A percentile compares a stretch with the other conserved stretches of the same genome.
Evolutionary conservation across 768 basidiomycete genomes (phyloP).

Genomic region (Collybiopsis confluens): DNA sequence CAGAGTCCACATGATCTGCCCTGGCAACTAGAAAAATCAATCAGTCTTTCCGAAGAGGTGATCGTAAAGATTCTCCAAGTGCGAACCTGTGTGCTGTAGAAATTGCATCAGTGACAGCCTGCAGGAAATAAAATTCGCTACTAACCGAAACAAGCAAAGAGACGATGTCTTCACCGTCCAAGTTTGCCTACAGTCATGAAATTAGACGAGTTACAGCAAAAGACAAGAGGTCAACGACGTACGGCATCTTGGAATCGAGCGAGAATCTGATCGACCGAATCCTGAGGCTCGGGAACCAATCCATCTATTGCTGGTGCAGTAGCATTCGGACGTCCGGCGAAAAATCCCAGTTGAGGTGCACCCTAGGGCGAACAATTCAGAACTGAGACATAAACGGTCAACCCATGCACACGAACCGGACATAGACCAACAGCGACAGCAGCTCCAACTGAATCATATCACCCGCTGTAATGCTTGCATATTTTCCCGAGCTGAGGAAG

Average conservation of each 20-base stretch:
- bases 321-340: slow-evolving; percentile 29
- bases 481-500: slow-evolving; percentile 5
- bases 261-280: slow-evolving; percentile 21
- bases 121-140: neutral
- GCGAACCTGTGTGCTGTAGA: neutral
- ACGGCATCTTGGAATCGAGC: slow-evolving; percentile 27
- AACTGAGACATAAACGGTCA: slow-evolving; percentile 4
- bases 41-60: neutral
- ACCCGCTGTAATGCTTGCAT: neutral
- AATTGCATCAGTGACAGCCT: neutral
- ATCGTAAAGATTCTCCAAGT: neutral
- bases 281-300: slow-evolving; percentile 32
- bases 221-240: neutral
- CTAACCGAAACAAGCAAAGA: slow-evolving; percentile 28
- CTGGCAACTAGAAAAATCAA: slow-evolving; percentile 14
- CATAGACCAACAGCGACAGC: slow-evolving; percentile 32
- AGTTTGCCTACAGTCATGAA: slow-evolving; percentile 14
- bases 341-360: slow-evolving; percentile 32
- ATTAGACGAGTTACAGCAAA: neutral
- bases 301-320: slow-evolving; percentile 22
- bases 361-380: slow-evolving; percentile 7
- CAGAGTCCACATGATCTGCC: slow-evolving; percentile 18
- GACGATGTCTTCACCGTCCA: slow-evolving; percentile 28
- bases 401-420: slow-evolving; percentile 20
- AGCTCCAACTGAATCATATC: slow-evolving; percentile 28